These are phyloP conservation scores for Jaltomata sinuosa DNA, from an alignment of 257 asterid genomes.

Conservation along the genomic window DNA sequence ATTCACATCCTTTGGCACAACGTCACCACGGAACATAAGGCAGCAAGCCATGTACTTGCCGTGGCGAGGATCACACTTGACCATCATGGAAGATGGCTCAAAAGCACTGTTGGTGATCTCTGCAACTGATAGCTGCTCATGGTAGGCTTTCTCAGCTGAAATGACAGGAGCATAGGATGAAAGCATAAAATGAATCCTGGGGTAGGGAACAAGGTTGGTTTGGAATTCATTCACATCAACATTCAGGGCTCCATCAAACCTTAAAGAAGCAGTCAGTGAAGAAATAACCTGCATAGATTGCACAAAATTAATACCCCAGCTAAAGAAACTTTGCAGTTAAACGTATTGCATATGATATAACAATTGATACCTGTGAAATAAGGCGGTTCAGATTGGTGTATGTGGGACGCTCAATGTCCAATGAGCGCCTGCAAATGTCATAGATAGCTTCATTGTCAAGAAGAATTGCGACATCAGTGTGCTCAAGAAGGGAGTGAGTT, in stretches of 20 bases:
- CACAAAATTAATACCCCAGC: not conserved
- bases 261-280: slow-evolving; percentile 18
- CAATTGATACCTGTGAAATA: slow-evolving; percentile 10
- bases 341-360: not conserved
- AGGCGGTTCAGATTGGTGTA: slow-evolving; percentile 22
- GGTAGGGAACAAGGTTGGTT: slow-evolving; percentile 21
- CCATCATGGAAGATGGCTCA: slow-evolving; percentile 24
- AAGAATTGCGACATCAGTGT: slow-evolving; percentile 19
- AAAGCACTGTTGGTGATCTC: slow-evolving; percentile 20
- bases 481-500: slow-evolving; percentile 21
- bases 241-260: slow-evolving; percentile 23
- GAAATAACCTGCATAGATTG: slow-evolving; percentile 12
- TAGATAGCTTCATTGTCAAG: slow-evolving; percentile 3
- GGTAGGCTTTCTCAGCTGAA: slow-evolving; percentile 16
- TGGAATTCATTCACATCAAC: slow-evolving; percentile 21
- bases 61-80: slow-evolving; percentile 18
- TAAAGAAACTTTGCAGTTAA: not conserved
- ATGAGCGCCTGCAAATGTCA: slow-evolving; percentile 5
- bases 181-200: slow-evolving; percentile 16
- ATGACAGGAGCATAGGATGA: slow-evolving; percentile 18
- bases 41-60: slow-evolving; percentile 25
- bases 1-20: slow-evolving; percentile 19
- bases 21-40: slow-evolving; percentile 22
- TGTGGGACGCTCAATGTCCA: slow-evolving; percentile 15
- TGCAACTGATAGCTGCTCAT: slow-evolving; percentile 16